A percentile compares a stretch with the other conserved stretches of the same genome.
Evolutionary conservation across 1,284 basidiomycete genomes (phyloP).

Genomic region (Pseudozyma flocculosa): DNA sequence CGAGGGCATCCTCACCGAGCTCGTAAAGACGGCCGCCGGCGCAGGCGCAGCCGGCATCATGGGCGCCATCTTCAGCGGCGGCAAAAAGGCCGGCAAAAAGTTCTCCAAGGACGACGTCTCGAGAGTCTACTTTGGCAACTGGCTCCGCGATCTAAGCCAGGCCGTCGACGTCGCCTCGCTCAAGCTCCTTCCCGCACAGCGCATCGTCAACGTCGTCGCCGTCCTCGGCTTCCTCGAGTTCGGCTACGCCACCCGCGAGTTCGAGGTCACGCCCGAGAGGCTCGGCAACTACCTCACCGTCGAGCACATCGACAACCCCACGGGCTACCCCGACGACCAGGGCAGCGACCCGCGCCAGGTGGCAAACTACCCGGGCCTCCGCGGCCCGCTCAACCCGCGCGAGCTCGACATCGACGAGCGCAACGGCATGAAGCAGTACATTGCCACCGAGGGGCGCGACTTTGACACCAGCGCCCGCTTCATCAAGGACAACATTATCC

Average conservation of each 20-base stretch:
- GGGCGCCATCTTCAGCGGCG: slow-evolving; percentile 5
- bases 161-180: slow-evolving; percentile 65
- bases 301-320: slow-evolving; percentile 70
- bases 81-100: slow-evolving; percentile 21
- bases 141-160: slow-evolving; percentile 22
- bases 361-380: slow-evolving; percentile 58
- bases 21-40: slow-evolving; percentile 13
- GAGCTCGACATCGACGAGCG: slow-evolving; percentile 81
- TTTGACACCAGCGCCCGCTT: slow-evolving; percentile 88
- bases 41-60: not conserved
- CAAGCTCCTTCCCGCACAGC: slow-evolving; percentile 61
- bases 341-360: slow-evolving; percentile 66
- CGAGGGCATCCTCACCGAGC: slow-evolving; percentile 14
- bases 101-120: slow-evolving; percentile 35
- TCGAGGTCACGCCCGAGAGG: slow-evolving; percentile 82
- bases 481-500: slow-evolving; percentile 72
- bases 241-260: slow-evolving; percentile 65
- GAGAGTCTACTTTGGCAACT: slow-evolving; percentile 42
- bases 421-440: slow-evolving; percentile 94
- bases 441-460: slow-evolving; percentile 70
- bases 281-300: slow-evolving; percentile 80
- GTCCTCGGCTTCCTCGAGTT: slow-evolving; percentile 61
- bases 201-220: slow-evolving; percentile 80
- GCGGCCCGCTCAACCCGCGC: slow-evolving; percentile 71
- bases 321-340: slow-evolving; percentile 69